Conservation (phyloP, 148 eudicot genomes). For the Linanthus parryae region DNA sequence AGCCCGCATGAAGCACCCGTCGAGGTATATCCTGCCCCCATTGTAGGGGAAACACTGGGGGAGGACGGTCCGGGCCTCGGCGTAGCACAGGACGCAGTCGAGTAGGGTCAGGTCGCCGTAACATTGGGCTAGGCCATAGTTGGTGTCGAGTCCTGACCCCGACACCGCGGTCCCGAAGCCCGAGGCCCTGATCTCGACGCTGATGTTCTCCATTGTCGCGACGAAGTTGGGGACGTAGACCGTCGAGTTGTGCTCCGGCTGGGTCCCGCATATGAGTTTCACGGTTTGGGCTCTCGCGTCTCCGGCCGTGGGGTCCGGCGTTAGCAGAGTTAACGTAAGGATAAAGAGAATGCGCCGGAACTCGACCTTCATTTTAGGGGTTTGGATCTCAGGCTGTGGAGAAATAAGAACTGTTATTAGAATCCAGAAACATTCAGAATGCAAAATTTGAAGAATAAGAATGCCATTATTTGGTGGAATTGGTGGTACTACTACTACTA, state of each 20-base stretch:
- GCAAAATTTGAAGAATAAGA: too few species aligned
- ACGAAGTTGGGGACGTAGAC: constrained; percentile 21
- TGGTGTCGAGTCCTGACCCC: constrained; percentile 29
- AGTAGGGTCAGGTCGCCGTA: constrained; percentile 49
- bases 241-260: constrained; percentile 16
- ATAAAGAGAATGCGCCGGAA: background rate
- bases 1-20: constrained; percentile 46
- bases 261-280: constrained; percentile 18
- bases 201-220: constrained; percentile 31
- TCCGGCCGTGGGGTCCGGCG: constrained; percentile 1
- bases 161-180: constrained; percentile 30
- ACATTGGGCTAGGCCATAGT: constrained; percentile 46
- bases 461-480: too few species aligned
- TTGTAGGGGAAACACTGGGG: constrained; percentile 42
- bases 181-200: constrained; percentile 21
- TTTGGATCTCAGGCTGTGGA: background rate
- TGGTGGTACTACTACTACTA: too few species aligned
- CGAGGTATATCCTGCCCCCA: constrained; percentile 38
- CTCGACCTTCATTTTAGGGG: constrained; percentile 6
- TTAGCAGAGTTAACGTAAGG: constrained; percentile 5
- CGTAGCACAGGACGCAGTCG: constrained; percentile 49
- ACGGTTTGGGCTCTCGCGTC: constrained; percentile 20
- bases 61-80: constrained; percentile 38
- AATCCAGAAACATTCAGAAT: too few species aligned
- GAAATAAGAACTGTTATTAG: background rate